Percentiles rank a stretch among this genome's conserved stretches.
Evolutionary conservation across 2,329 filamentous ascomycete species (phyloP).

Genomic region (Neodidymelliopsis sp.): DNA sequence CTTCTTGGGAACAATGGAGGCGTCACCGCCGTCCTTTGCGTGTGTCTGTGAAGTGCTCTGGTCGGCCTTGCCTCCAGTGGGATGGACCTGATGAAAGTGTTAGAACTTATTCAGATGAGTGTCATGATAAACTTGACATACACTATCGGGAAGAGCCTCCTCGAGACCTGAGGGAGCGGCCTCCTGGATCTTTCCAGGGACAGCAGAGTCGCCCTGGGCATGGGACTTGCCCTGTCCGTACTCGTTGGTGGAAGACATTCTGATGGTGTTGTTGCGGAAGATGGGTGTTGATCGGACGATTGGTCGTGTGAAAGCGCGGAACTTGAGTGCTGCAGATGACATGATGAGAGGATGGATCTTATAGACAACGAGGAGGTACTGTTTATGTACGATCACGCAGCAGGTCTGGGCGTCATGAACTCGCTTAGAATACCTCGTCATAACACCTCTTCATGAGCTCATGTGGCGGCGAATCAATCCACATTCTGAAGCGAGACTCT

Average conservation of each 20-base stretch:
- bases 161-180: conserved; percentile 50
- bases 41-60: conserved; percentile 48
- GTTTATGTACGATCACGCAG: conserved; percentile 6
- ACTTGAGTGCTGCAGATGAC: conserved; percentile 28
- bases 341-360: conserved; percentile 22
- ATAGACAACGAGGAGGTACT: conserved; percentile 8
- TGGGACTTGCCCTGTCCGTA: conserved; percentile 53
- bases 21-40: conserved; percentile 48
- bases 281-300: conserved; percentile 23
- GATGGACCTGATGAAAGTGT: conserved; percentile 40
- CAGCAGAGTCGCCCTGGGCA: conserved; percentile 50
- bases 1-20: conserved; percentile 52
- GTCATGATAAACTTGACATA: conserved; percentile 17
- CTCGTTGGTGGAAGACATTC: conserved; percentile 44
- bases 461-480: conserved; percentile 9
- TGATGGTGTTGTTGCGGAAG: conserved; percentile 24
- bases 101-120: neutral
- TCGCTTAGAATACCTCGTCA: conserved; percentile 3
- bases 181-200: conserved; percentile 51
- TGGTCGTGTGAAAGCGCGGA: conserved; percentile 29
- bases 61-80: conserved; percentile 47
- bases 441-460: conserved; percentile 6
- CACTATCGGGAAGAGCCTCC: conserved; percentile 49
- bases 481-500: conserved; percentile 2
- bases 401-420: conserved; percentile 4